Base-by-base conservation (phyloP, 2,329 filamentous ascomycete genomes). In the Trichoderma harzianum region DNA sequence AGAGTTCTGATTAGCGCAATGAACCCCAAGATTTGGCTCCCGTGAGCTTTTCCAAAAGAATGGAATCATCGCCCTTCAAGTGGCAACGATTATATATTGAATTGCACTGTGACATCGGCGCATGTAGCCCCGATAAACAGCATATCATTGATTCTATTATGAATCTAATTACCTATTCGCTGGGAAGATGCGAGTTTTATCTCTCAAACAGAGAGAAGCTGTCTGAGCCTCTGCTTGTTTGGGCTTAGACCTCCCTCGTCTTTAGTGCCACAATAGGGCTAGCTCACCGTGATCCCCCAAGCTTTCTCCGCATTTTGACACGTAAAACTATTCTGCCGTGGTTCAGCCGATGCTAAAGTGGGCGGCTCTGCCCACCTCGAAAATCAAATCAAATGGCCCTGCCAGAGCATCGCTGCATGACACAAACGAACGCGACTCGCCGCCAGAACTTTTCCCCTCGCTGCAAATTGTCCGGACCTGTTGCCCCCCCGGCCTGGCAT, bases 351-450 rank as follows among this genome's bases (percentile, higher is more conserved):
- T 26, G 18, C 30, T 39, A 32, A 62, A 43, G 70, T 69, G 70
- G 70, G 63, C 36, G 68, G 70, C 63, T 69, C 57, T 69, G 57
- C 66, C 66, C 53, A 53, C 64, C 58, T 62, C 70, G 53, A 71
- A 71, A 71, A 55, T 63, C 36, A 34, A 30, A 61, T 57, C 57
- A 60, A 60, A 34, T 34, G 57, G 55, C 55, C 57, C n/a, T 21
- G 43, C 26, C 32, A 12, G 36, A 69, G 53, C 55, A 69, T 32
- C 39, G 66, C 67, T 69, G 66, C 66, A 69, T 47, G 69, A 68
- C 58, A 73, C 68, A 57, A 71, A 61, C 39, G 55, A 65, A 73
- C 72, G 72, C 72, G 72, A 39, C 63, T 43, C 57, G 39, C 47
- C 69, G 55, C 62, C 62, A 62, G 26, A 55, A 65, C 26, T 34